Evolutionary conservation across 768 basidiomycete species (phyloP).

Genomic region (Agrocybe pediades): DNA sequence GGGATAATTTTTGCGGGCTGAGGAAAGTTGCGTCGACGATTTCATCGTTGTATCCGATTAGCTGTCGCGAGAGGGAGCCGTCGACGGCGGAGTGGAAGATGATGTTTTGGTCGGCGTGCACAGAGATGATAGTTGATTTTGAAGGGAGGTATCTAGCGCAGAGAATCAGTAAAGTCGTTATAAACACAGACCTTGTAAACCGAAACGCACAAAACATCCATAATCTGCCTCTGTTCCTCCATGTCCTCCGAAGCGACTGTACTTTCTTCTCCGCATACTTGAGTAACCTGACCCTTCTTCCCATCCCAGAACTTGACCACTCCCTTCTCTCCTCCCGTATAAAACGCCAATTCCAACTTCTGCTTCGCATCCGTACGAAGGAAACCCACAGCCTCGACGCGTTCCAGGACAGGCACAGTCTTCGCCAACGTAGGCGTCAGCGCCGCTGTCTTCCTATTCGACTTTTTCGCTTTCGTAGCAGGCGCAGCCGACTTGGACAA

Average conservation of each 20-base stretch:
- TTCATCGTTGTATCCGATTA: slow-evolving; percentile 98
- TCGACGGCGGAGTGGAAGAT: slow-evolving; percentile 83
- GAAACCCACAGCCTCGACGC: slow-evolving; percentile 85
- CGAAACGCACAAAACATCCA: slow-evolving; percentile 73
- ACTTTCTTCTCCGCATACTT: slow-evolving; percentile 55
- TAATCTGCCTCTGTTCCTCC: slow-evolving; percentile 85
- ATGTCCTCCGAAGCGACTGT: slow-evolving; percentile 47
- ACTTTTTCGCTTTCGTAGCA: slow-evolving; percentile 37
- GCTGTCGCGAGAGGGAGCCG: slow-evolving; percentile 66
- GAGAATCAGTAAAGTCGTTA: slow-evolving; percentile 16
- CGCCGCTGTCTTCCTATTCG: slow-evolving; percentile 51
- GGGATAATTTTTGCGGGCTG: slow-evolving; percentile 32
- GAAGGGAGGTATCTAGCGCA: slow-evolving; percentile 64
- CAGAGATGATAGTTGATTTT: slow-evolving; percentile 68
- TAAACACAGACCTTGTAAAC: slow-evolving; percentile 1
- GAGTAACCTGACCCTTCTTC: slow-evolving; percentile 60
- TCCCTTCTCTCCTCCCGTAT: slow-evolving; percentile 92
- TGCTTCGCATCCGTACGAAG: slow-evolving; percentile 52
- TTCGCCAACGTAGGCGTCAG: slow-evolving; percentile 62
- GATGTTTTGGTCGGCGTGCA: slow-evolving; percentile 97
- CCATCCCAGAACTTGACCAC: slow-evolving; percentile 85
- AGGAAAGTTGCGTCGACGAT: slow-evolving; percentile 90
- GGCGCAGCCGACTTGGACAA: slow-evolving; percentile 30
- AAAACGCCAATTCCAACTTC: slow-evolving; percentile 60
- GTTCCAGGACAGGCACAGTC: slow-evolving; percentile 83